Base-by-base conservation (phyloP, 2,329 filamentous ascomycete genomes). In the Tolypocladium inflatum region DNA sequence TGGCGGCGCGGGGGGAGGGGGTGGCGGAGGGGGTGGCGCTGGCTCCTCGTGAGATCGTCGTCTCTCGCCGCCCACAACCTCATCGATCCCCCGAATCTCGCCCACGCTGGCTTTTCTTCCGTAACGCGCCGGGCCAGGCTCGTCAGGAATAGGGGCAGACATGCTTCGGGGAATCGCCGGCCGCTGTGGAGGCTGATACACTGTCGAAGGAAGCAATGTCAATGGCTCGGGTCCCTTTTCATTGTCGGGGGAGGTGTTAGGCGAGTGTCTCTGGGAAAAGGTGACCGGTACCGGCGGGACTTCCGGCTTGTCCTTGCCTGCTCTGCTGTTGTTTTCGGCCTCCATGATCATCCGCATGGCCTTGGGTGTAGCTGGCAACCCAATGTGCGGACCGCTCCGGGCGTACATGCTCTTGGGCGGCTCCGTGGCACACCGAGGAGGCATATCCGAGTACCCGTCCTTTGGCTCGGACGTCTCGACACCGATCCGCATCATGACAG, bases 341-440 rank as follows among this genome's bases (percentile, higher is more conserved):
- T 84, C 82, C 64, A 93, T 85, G 50, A 90, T 85, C 1, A 95
- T 85, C 23, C 89, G 84, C 91, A 97, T 96, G 1, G 91, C 91
- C 74, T 90, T 87, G 37, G 93, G 92, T 1, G 92, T 97, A 2
- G 91, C 90, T 17, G 93, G 91, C n/a, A 96, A 80, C 0, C 91
- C 92, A 55, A 93, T 81, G 7, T 82, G 80, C 1, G 81, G 77
- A 1, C 79, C 79, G 2, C 67, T 73, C 19, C 69, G 64, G 39
- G 77, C 76, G 61, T 79, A 80, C 70, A 82, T 80, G 68, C 75
- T 78, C 61, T 73, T 73, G 2, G 76, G 79, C 2, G 85, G 82
- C 60, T 88, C 86, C 2, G 83, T 86, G 9, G 87, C 89, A 65
- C 85, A 87, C 57, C 87, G 80, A 33, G 76, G 76, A 2, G 80